Evolutionary conservation across 352 stramenopile species (phyloP), one percentile per base, ranked within the genome.

Genomic region (Pythium monospermum): DNA sequence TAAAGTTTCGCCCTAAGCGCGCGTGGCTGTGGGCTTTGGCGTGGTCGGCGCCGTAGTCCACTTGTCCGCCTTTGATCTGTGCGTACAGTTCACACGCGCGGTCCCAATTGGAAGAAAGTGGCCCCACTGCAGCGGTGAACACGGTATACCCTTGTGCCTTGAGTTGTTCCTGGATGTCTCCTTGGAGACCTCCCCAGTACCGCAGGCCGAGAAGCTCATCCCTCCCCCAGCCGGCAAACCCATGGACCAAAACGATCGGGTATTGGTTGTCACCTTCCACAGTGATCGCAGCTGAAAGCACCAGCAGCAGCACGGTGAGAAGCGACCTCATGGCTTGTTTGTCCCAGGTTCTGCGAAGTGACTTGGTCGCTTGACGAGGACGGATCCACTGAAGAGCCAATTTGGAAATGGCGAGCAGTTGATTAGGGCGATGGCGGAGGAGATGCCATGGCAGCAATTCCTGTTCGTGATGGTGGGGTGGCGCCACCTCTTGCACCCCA

Each of bases 61-160:
- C 68, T 2, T 43, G 58, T 33, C 60, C 63, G 35, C 69, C 69
- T 41, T 75, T 75, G 50, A 81, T 74, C 41, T 71, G 62, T 36
- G 70, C 67, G 60, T 69, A 81, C 1, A 81, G 49, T 51, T 81
- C 70, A 33, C 64, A 76, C 21, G 67, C 69, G 16, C 69, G 69
- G 40, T 80, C 69, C 66, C 69, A 79, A 51, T 76, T 69, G 28
- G 59, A 71, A 18, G 59, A 61, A 37, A 79, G 53, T 15, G 66
- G 66, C 18, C 65, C 59, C 13, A 76, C 44, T 12, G 28, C 39
- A 0, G 69, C 66, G 30, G 56, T 70, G 39, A 46, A 42, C 28
- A 73, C 64, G 32, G 69, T 44, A 35, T 64, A 71, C 33, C 66
- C 65, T 18, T 72, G 28, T 1, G 50, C 27, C 32, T 66, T 59